A percentile compares a stretch with the other conserved stretches of the same genome.
These are phyloP conservation scores for Achaetomiella virescens DNA, from an alignment of 495 filamentous ascomycete genomes.

Conservation along the genomic window DNA sequence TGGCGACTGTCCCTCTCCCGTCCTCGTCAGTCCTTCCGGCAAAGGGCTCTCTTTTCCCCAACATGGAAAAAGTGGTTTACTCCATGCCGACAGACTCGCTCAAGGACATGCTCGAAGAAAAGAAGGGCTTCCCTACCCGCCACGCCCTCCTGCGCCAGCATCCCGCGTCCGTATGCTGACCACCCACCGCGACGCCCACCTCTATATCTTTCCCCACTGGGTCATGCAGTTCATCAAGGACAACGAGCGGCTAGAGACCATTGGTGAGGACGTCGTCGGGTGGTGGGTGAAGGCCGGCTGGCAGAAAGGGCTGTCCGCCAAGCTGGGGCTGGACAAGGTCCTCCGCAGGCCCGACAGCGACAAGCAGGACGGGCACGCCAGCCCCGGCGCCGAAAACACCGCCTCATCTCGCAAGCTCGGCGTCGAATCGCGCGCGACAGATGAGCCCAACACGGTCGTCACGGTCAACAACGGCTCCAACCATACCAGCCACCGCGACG, in stretches of 20 bases:
- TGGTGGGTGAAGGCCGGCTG: constrained; percentile 93
- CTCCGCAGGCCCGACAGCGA: constrained; percentile 38
- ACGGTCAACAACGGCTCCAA: neutral
- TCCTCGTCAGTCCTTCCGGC: constrained; percentile 49
- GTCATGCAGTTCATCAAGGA: constrained; percentile 69
- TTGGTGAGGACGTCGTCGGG: constrained; percentile 87
- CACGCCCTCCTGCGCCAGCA: constrained; percentile 65
- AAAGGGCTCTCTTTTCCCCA: constrained; percentile 53
- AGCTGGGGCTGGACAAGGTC: constrained; percentile 65
- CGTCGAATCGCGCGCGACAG: constrained; percentile 24
- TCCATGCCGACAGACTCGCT: constrained; percentile 77
- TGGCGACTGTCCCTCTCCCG: constrained; percentile 63
- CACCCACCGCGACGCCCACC: constrained; percentile 78
- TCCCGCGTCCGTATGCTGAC: constrained; percentile 66
- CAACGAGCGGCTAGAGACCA: constrained; percentile 74
- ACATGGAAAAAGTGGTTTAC: constrained; percentile 61
- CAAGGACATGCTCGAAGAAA: constrained; percentile 67
- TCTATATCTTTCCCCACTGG: constrained; percentile 93
- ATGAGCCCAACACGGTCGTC: constrained; percentile 14
- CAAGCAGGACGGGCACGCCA: constrained; percentile 11
- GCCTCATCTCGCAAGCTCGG: constrained; percentile 9
- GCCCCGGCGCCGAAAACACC: neutral
- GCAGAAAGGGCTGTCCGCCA: constrained; percentile 73
- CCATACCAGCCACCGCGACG: constrained; percentile 21
- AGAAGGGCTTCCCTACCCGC: constrained; percentile 64